Conservation (phyloP, 2,329 filamentous ascomycete species). For the Aureobasidium leucospermi region DNA sequence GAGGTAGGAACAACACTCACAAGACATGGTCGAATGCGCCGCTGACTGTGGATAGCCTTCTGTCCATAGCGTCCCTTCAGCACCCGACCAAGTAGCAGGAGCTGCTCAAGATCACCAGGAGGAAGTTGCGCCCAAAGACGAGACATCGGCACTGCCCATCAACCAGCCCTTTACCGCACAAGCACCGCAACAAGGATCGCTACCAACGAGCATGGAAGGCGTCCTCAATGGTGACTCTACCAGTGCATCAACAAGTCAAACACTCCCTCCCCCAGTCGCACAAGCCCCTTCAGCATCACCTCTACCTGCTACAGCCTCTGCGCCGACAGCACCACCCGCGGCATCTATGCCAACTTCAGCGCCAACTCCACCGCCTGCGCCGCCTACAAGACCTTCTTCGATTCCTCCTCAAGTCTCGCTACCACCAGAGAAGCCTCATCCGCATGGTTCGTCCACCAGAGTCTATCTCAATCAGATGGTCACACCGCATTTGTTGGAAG, state of each 20-base stretch:
- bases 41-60: not conserved
- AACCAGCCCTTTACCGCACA: not conserved
- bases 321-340: slow-evolving; percentile 5
- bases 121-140: not conserved
- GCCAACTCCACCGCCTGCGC: slow-evolving; percentile 18
- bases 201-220: not conserved
- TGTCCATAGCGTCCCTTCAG: not conserved
- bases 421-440: slow-evolving; percentile 31
- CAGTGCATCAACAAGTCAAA: not conserved
- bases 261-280: not conserved
- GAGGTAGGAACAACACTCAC: slow-evolving; percentile 17
- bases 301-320: slow-evolving; percentile 5
- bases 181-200: not conserved
- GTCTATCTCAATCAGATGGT: slow-evolving; percentile 44
- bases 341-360: slow-evolving; percentile 7
- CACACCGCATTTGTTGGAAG: slow-evolving; percentile 44
- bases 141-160: not conserved
- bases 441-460: slow-evolving; percentile 41
- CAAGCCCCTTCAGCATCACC: slow-evolving; percentile 8
- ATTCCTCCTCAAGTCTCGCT: slow-evolving; percentile 20
- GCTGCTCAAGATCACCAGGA: not conserved
- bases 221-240: not conserved
- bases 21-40: not conserved
- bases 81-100: slow-evolving; percentile 1
- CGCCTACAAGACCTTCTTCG: slow-evolving; percentile 24